Evolutionary conservation across 2,329 filamentous ascomycete genomes (phyloP), one percentile per base, ranked within the genome.

Genomic region (Ciborinia camelliae): DNA sequence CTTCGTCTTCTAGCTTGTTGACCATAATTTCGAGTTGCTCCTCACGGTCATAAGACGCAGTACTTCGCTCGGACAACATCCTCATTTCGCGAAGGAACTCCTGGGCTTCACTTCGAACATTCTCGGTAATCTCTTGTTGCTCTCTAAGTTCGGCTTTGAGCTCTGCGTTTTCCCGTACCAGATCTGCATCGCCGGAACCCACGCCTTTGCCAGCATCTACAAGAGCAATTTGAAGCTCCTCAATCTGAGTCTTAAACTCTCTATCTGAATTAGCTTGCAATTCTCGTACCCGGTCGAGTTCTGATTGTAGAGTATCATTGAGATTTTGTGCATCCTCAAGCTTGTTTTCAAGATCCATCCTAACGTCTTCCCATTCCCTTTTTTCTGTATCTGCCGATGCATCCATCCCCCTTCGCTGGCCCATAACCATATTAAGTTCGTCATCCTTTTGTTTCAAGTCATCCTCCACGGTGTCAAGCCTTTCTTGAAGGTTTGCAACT

Each of bases 31-130:
- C 86, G 68, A 98, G 82, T 71, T 88, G 86, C 60, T 92, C 87
- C 76, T 98, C 93, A 70, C 88, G 89, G 70, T 96, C 92, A 76
- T 91, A 89, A 8, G 89, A 88, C 14, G 88, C 83, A 68, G 87
- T 87, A 72, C 90, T 95, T 70, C 92, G 89, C 69, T 92, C 84
- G 6, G 93, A 96, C 54, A 98, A 82, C 53, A 85, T 81, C 68
- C 91, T 88, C 95, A 98, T 99, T 77, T 99, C 95, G 67, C 86
- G 83, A 51, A 99, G 78, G 75, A 94, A 97, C 58, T 87, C 84
- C 64, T 91, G 87, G 0, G 93, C 92, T 78, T 97, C 91, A 63
- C 84, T 86, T 30, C 91, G 87, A 39, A 97, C 95, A 72, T 97
- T 90, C 67, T 96, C 90, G 0, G 92, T 96, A 2, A 95, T 84